These are phyloP conservation scores for Curvularia hawaiiensis DNA, from an alignment of 2,329 filamentous ascomycete species.

Conservation along the genomic window DNA sequence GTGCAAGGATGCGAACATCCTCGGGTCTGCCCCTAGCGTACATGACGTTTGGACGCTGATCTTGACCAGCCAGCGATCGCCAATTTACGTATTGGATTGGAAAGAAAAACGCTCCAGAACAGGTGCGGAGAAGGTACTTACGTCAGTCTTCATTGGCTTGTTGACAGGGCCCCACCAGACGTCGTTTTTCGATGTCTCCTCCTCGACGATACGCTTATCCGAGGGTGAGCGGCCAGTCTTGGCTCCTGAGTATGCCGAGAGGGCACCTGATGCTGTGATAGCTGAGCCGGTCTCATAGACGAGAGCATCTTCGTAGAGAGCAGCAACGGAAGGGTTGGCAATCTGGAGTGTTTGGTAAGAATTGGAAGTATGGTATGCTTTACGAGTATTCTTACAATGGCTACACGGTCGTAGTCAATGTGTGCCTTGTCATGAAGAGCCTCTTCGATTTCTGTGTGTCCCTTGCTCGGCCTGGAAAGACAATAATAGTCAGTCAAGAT, in stretches of 20 bases:
- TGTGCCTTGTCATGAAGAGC: constrained; percentile 96
- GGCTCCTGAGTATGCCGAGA: constrained; percentile 96
- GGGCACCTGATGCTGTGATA: constrained; percentile 92
- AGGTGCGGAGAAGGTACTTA: constrained; percentile 58
- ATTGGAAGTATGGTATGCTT: not conserved
- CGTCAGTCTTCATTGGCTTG: constrained; percentile 97
- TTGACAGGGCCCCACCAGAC: constrained; percentile 99
- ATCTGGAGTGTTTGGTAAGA: constrained; percentile 52
- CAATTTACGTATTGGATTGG: constrained; percentile 14
- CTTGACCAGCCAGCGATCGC: constrained; percentile 35
- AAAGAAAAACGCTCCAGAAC: constrained; percentile 9
- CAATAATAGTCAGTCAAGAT: constrained; percentile 23
- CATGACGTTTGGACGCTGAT: constrained; percentile 43
- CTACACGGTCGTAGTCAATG: constrained; percentile 98
- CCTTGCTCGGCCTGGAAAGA: constrained; percentile 69
- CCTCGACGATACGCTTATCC: constrained; percentile 97
- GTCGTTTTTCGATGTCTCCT: constrained; percentile 84
- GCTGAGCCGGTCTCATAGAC: constrained; percentile 97
- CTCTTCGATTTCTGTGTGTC: constrained; percentile 97
- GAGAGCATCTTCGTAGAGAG: constrained; percentile 98
- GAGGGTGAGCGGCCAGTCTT: constrained; percentile 97
- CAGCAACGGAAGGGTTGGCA: constrained; percentile 92
- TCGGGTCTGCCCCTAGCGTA: constrained; percentile 41
- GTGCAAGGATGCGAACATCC: constrained; percentile 35
- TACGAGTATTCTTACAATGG: constrained; percentile 73